Base-by-base conservation (phyloP, 352 stramenopile genomes). In the Plasmopara halstedii region DNA sequence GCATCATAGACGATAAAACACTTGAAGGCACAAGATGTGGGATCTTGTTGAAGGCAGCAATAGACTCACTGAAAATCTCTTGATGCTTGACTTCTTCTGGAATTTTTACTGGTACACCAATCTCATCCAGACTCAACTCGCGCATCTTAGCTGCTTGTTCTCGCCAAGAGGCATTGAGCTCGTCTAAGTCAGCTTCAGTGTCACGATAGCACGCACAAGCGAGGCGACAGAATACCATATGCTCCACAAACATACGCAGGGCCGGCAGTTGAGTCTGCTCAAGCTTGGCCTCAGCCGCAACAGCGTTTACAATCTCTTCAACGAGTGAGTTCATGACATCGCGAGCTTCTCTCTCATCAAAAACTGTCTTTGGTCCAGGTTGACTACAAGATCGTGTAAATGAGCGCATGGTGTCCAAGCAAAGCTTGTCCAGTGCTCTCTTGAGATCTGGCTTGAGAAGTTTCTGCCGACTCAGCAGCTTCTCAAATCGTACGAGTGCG, bases 251-350 rank as follows among this genome's bases (percentile, higher is more conserved):
- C 34, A 69, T 47, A 20, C 50, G 62, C 2, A 87, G 58, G 3
- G 67, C 51, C 0, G 46, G 42, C 0, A 58, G 51, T 2, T 64
- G 50, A 1, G 18, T 39, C 13, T 67, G 55, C 2, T 53, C 42
- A 18, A 83, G 35, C 23, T 53, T 64, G 8, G 59, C 70, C 20
- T 74, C 64, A 9, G 50, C 53, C 3, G 70, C 51, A 27, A 89
- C 62, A 0, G 74, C 67, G 20, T 73, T 70, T 10, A 77, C 67
- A 4, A 89, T 57, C 38, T 89, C 77, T 15, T 67, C 65, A 13
- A 87, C 56, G 4, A 89, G 66, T 42, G 77, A 85, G 32, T 71
- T 68, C 65, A 89, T 82, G 19, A 89, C 70, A 44, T 87, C 74
- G 13, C 65, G 58, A 10, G 72, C 44, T 14, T 78, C 63, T 31